Conservation (phyloP, 177 flowering plant genomes). For the Vitis hybrid region DNA sequence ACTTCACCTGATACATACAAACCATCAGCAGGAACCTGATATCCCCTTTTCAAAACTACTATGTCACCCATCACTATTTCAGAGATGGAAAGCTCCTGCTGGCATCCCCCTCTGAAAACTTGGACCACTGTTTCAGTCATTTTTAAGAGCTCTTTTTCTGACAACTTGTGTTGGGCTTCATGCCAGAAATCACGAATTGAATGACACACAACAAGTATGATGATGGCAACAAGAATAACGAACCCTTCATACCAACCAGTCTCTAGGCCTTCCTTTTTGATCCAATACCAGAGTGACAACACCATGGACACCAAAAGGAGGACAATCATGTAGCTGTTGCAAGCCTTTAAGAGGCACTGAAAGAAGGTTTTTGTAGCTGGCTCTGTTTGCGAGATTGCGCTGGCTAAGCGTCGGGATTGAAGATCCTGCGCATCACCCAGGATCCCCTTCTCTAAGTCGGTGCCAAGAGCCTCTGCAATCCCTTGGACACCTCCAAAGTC, state of each 20-base stretch:
- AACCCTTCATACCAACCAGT: slow-evolving; percentile 18
- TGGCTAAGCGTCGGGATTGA: neutral
- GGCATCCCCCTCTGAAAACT: slow-evolving; percentile 10
- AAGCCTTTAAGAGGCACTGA: neutral
- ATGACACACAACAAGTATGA: slow-evolving; percentile 6
- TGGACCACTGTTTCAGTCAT: slow-evolving; percentile 2
- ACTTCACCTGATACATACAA: slow-evolving; percentile 10
- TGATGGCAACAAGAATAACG: slow-evolving; percentile 1
- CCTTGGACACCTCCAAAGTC: slow-evolving; percentile 15
- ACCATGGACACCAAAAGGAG: slow-evolving; percentile 11
- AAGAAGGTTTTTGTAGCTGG: neutral
- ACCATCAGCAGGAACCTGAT: slow-evolving; percentile 25
- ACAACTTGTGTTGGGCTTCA: neutral
- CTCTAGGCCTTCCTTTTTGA: slow-evolving; percentile 12
- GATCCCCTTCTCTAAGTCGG: slow-evolving; percentile 14
- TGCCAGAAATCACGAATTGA: neutral
- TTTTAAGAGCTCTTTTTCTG: neutral
- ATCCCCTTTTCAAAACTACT: slow-evolving; percentile 14
- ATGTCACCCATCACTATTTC: slow-evolving; percentile 23
- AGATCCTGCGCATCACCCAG: neutral
- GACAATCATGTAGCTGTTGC: slow-evolving; percentile 9
- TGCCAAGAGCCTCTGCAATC: slow-evolving; percentile 13
- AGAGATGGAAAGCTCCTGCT: neutral
- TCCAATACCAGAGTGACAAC: slow-evolving; percentile 11
- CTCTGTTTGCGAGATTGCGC: neutral